phyloP scores from a whole-genome alignment of 2,329 filamentous ascomycete species.

The Tolypocladium endophyticum region DNA sequence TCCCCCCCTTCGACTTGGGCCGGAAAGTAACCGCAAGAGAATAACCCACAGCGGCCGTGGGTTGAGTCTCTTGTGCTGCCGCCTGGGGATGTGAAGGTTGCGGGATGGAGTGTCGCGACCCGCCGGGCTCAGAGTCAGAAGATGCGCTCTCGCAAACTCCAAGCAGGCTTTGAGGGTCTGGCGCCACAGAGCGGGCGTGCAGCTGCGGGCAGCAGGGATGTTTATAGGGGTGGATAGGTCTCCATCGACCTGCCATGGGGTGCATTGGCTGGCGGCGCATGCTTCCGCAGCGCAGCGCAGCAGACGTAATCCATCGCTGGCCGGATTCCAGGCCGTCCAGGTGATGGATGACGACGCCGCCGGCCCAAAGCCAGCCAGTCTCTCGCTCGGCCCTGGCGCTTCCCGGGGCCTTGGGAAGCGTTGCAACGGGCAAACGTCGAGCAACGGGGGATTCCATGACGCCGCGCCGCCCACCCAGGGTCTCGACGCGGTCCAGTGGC shows the following conservation, averaged over 20 bases:
- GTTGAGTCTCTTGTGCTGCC: neutral
- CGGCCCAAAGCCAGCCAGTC: too few species aligned
- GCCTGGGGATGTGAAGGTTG: neutral
- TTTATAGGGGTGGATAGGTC: neutral
- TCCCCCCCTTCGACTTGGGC: neutral
- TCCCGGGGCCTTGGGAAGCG: neutral
- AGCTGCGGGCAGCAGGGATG: neutral
- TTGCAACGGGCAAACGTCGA: too few species aligned
- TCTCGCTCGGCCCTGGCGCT: neutral
- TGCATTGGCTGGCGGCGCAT: neutral
- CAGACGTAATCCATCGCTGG: neutral
- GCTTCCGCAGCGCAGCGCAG: neutral
- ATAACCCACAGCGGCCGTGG: neutral
- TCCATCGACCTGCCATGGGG: neutral
- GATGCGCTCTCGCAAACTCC: neutral
- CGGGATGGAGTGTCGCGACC: neutral
- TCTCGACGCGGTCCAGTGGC: neutral
- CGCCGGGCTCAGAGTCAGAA: neutral
- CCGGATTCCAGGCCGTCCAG: neutral
- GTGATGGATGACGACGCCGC: neutral
- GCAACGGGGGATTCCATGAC: neutral
- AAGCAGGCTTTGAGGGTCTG: neutral
- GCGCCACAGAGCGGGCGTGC: neutral
- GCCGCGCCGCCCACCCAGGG: neutral
- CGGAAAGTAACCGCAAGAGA: neutral